These are phyloP conservation scores for Aplosporella prunicola DNA, from an alignment of 2,329 filamentous ascomycete genomes.

Conservation along the genomic window DNA sequence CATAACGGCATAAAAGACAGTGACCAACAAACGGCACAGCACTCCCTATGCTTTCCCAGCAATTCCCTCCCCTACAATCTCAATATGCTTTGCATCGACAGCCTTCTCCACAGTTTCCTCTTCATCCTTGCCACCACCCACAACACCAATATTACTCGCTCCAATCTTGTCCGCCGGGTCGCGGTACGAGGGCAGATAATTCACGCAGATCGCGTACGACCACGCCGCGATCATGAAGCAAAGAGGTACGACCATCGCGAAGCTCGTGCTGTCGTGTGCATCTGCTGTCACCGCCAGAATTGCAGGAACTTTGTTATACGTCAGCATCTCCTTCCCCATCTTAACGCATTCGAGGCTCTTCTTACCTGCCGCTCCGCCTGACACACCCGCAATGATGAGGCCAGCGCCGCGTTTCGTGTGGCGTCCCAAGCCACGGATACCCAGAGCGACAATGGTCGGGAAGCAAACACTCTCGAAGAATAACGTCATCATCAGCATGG, in stretches of 20 bases:
- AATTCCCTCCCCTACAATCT: constrained; percentile 23
- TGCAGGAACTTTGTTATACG: constrained; percentile 50
- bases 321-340: neutral
- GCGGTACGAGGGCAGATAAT: constrained; percentile 57
- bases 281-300: constrained; percentile 62
- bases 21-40: no score
- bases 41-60: constrained; percentile 21
- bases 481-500: constrained; percentile 61
- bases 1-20: no score
- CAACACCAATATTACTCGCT: constrained; percentile 37
- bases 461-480: constrained; percentile 79
- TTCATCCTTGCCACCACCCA: constrained; percentile 16
- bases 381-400: constrained; percentile 61
- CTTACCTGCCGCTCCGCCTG: constrained; percentile 51
- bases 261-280: constrained; percentile 46
- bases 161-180: constrained; percentile 50
- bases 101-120: constrained; percentile 22
- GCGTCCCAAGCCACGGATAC: constrained; percentile 64
- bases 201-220: constrained; percentile 41
- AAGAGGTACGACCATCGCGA: constrained; percentile 59
- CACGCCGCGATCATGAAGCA: constrained; percentile 40
- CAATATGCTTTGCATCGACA: constrained; percentile 25
- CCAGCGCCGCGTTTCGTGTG: constrained; percentile 70
- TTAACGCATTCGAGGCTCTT: neutral
- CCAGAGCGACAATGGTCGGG: constrained; percentile 71